Evolutionary conservation across 768 basidiomycete species (phyloP).

Genomic region (Naganishia kalamii): DNA sequence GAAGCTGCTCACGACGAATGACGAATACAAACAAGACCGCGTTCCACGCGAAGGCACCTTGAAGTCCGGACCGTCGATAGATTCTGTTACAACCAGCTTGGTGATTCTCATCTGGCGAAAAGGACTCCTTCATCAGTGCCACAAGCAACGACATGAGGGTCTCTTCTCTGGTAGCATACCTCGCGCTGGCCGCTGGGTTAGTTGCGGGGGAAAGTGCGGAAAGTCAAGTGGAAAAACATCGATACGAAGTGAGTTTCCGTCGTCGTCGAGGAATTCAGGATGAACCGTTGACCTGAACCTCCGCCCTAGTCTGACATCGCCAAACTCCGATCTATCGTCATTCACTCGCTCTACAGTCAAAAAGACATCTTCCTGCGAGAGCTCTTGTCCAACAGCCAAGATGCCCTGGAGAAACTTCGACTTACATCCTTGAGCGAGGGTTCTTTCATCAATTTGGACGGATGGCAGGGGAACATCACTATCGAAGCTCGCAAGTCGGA

Average conservation of each 20-base stretch:
- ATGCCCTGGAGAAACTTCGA: conserved; percentile 90
- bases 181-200: not conserved
- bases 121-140: no score
- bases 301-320: conserved; percentile 66
- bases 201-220: not conserved
- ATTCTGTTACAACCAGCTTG: not conserved
- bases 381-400: conserved; percentile 58
- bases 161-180: not conserved
- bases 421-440: conserved; percentile 71
- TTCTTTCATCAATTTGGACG: conserved; percentile 52
- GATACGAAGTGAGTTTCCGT: conserved; percentile 4
- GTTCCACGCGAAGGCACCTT: not conserved
- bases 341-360: conserved; percentile 55
- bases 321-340: conserved; percentile 84
- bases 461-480: conserved; percentile 75
- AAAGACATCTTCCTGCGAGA: conserved; percentile 61
- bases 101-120: no score
- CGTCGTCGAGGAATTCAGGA: not conserved
- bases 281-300: not conserved
- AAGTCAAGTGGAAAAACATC: not conserved
- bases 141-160: not conserved
- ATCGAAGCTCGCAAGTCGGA: conserved; percentile 68
- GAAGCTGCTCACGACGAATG: not conserved
- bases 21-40: not conserved
- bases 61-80: not conserved